Percentiles rank a stretch among this genome's conserved stretches.
Conservation (phyloP, 345 rosid species). For the Bruguiera parviflora region DNA sequence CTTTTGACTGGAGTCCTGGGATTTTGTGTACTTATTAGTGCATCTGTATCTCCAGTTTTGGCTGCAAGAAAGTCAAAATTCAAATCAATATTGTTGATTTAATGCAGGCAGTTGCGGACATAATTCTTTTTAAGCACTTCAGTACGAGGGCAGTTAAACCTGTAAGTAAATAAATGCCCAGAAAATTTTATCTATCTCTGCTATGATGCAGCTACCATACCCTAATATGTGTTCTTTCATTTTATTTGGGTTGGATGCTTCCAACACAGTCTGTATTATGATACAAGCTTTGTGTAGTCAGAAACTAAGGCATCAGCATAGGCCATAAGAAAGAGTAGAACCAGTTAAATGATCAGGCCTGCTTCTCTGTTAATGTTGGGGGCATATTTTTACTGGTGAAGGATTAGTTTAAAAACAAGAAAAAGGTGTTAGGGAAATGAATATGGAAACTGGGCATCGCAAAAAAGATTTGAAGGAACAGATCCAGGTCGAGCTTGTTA, state of each 20-base stretch:
- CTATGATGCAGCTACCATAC: not conserved
- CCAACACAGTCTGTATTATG: not conserved
- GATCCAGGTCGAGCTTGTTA: no score
- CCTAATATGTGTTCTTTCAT: not conserved
- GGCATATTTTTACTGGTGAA: not conserved
- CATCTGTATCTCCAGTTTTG: not conserved
- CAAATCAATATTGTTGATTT: conserved; percentile 1
- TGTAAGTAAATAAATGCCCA: conserved; percentile 46
- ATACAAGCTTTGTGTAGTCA: not conserved
- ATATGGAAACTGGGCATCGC: no score
- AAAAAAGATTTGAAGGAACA: no score
- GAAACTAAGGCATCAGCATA: not conserved
- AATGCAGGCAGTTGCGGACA: conserved; percentile 75
- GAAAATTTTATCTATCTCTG: not conserved
- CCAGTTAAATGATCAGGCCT: not conserved
- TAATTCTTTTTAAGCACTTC: conserved; percentile 72
- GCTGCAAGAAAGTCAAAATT: not conserved
- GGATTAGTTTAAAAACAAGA: not conserved
- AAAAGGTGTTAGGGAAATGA: no score
- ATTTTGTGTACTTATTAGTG: not conserved
- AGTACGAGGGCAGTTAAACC: conserved; percentile 58
- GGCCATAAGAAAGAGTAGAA: not conserved
- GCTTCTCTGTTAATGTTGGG: not conserved
- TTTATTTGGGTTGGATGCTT: not conserved
- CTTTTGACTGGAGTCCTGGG: not conserved